Evolutionary conservation across 768 basidiomycete genomes (phyloP).

Genomic region (Boletus pseudopeckii): DNA sequence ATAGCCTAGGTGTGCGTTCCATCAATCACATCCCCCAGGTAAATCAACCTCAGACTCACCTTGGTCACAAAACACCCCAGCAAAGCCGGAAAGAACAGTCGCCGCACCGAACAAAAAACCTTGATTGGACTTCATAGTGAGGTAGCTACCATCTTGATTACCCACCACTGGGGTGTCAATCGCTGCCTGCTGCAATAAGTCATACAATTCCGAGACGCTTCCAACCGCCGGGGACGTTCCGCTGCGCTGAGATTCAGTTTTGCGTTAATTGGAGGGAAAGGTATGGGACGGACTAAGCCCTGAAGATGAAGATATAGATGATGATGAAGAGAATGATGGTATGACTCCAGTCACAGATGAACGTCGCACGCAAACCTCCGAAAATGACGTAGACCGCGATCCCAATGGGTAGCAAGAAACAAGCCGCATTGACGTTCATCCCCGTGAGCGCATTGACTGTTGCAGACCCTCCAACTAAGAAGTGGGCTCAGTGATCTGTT

Average conservation of each 20-base stretch:
- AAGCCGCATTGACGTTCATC: constrained; percentile 43
- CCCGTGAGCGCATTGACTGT: constrained; percentile 45
- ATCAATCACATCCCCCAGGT: not conserved
- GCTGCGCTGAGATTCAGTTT: constrained; percentile 16
- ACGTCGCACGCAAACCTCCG: constrained; percentile 43
- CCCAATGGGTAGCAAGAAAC: constrained; percentile 44
- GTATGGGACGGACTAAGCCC: constrained; percentile 27
- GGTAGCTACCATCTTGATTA: constrained; percentile 49
- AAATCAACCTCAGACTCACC: constrained; percentile 23
- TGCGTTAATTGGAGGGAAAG: not conserved
- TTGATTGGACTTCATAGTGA: constrained; percentile 54
- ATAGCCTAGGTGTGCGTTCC: constrained; percentile 35
- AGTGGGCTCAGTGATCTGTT: not conserved
- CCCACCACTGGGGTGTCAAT: constrained; percentile 45
- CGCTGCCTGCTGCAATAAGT: constrained; percentile 46
- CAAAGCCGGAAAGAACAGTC: constrained; percentile 39
- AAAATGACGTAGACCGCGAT: constrained; percentile 42
- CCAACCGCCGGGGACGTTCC: constrained; percentile 38
- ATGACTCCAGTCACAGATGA: constrained; percentile 44
- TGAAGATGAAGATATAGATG: constrained; percentile 35
- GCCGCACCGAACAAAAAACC: constrained; percentile 42
- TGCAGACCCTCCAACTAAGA: constrained; percentile 42
- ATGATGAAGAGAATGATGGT: constrained; percentile 43
- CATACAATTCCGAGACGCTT: constrained; percentile 41
- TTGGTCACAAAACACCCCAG: constrained; percentile 51